A percentile compares a stretch with the other conserved stretches of the same genome.
These are phyloP conservation scores for Neurospora sp. DNA, from an alignment of 495 filamentous ascomycete species.

Conservation along the genomic window DNA sequence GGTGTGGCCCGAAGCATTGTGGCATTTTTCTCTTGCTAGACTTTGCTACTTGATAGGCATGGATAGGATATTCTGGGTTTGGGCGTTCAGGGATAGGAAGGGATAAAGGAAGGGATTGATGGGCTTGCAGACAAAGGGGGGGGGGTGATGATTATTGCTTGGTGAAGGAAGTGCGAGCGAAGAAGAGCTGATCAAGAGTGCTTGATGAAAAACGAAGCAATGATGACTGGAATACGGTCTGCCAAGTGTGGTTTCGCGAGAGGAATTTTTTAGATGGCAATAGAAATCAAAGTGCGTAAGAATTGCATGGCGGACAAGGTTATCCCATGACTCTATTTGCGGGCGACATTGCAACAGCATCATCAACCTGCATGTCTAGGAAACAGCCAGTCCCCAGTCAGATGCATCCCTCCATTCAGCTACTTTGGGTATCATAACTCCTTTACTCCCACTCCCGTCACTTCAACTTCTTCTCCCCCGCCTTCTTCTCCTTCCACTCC, in stretches of 20 bases:
- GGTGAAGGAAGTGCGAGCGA: too few relatives aligned
- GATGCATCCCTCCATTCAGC: neutral
- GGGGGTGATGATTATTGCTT: too few relatives aligned
- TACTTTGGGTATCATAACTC: neutral
- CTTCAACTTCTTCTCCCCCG: conserved; percentile 12
- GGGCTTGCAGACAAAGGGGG: too few relatives aligned
- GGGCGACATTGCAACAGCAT: neutral
- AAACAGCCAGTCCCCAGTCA: neutral
- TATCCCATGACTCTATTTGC: neutral
- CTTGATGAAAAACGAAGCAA: too few relatives aligned
- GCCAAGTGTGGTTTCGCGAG: neutral
- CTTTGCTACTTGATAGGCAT: too few relatives aligned
- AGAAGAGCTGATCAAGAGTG: too few relatives aligned
- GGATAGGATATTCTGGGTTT: too few relatives aligned
- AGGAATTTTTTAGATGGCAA: neutral
- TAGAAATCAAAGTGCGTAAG: neutral
- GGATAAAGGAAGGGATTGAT: too few relatives aligned
- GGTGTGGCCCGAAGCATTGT: too few relatives aligned
- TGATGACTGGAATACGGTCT: too few relatives aligned
- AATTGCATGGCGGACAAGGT: neutral
- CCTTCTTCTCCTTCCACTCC: conserved; percentile 69
- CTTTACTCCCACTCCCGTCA: neutral
- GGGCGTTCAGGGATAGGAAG: too few relatives aligned
- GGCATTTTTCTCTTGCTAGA: too few relatives aligned
- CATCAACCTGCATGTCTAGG: neutral